Percentiles rank a stretch among this genome's conserved stretches.
phyloP scores from a whole-genome alignment of 2,329 filamentous ascomycete species.

The Aspergillus fijiensis region DNA sequence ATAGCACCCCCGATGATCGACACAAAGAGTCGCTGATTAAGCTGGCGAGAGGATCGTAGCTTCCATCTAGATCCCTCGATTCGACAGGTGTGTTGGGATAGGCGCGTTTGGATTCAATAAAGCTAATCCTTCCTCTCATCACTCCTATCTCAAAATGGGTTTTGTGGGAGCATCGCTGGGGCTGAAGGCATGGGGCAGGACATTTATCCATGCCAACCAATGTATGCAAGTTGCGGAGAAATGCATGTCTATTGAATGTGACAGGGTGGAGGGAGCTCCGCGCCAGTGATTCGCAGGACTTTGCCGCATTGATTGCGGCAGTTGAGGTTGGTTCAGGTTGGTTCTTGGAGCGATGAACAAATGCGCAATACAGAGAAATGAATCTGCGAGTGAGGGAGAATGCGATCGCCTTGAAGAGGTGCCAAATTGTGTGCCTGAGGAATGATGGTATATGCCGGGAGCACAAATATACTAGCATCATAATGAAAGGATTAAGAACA shows the following conservation, averaged over 20 bases:
- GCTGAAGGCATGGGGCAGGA: neutral
- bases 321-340: neutral
- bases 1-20: neutral
- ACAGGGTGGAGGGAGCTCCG: neutral
- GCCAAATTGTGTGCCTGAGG: neutral
- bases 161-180: neutral
- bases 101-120: neutral
- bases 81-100: no score
- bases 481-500: neutral
- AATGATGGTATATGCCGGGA: neutral
- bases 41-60: neutral
- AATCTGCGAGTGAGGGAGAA: neutral
- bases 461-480: neutral
- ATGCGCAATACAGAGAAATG: no score
- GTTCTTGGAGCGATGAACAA: neutral
- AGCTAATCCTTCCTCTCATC: neutral
- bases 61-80: neutral
- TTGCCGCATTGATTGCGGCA: neutral
- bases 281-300: no score
- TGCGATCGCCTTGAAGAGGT: neutral
- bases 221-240: neutral
- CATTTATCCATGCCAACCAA: conserved; percentile 1
- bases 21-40: neutral
- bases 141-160: neutral
- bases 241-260: conserved; percentile 1